Base-by-base conservation (phyloP, 768 basidiomycete species). In the Tulasnella sp. region DNA sequence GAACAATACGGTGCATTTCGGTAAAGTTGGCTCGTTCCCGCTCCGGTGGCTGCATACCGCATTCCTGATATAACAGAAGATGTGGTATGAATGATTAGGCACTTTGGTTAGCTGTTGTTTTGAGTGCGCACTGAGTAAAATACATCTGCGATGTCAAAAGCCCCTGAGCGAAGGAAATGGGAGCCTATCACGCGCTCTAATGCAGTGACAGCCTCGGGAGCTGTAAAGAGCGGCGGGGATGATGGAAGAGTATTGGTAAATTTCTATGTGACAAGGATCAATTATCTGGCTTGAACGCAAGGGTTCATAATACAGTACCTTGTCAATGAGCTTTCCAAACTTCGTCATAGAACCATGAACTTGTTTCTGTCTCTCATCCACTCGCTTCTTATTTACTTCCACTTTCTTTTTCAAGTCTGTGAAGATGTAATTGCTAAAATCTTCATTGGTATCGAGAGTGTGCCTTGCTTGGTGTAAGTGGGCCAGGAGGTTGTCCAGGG, bases 291-390 rank as follows among this genome's bases (percentile, higher is more conserved):
- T n/a, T 61, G 45, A 21, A 27, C n/a, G n/a, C 8, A 48, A 19
- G n/a, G 19, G 45, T 19, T 48, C n/a, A n/a, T 21, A n/a, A 48
- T 48, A 27, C 8, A n/a, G 44, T 58, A 88, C 94, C 84, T 96
- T 98, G 68, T 98, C 94, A 68, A 97, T 70, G 0, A 82, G 78
- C 72, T 92, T 97, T 27, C 89, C 90, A 38, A 93, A 75, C 64
- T 81, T 80, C 25, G 82, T 79, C 8, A 96, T 71, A 2, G 83
- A 81, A 19, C 77, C 80, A 65, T 93, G 89, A 31, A 91, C 77
- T 64, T 92, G 92, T 70, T 93, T 97, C 75, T 92, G 84, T 2
- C 84, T 78, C 34, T 92, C 88, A 59, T 90, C 88, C 1, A 92
- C 75, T 60, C 89, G 88, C 68, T 84, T 91, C 82, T 87, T 92